These are phyloP conservation scores for Puccinia triticina DNA, from an alignment of 1,284 basidiomycete genomes.

Conservation along the genomic window DNA sequence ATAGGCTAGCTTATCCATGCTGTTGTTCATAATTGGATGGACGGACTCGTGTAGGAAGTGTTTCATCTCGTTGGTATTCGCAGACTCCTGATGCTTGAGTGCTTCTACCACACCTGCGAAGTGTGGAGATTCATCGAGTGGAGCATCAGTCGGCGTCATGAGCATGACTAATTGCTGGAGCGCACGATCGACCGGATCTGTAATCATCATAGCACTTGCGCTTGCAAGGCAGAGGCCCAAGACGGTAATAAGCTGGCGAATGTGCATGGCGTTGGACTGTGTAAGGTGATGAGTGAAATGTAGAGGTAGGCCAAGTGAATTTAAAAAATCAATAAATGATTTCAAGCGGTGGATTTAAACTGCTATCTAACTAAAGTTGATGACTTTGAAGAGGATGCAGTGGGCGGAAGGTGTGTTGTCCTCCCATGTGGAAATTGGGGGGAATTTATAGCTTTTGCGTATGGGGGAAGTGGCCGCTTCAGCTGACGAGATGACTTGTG, in stretches of 20 bases:
- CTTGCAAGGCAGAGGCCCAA: background rate
- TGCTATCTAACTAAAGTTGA: background rate
- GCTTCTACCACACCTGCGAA: background rate
- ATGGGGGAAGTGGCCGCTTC: background rate
- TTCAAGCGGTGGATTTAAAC: background rate
- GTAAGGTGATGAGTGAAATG: background rate
- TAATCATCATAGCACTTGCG: background rate
- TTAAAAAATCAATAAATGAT: background rate
- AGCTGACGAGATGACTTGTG: background rate
- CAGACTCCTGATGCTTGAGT: background rate
- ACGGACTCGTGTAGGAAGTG: background rate
- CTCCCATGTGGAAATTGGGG: too few species aligned
- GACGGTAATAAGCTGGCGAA: constrained; percentile 14
- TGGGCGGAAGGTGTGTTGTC: background rate
- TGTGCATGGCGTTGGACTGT: background rate
- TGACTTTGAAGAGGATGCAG: too few species aligned
- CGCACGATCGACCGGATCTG: background rate
- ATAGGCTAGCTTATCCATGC: background rate
- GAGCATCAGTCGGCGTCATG: background rate
- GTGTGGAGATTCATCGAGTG: background rate
- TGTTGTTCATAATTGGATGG: background rate
- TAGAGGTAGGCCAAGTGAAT: background rate
- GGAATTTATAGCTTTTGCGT: background rate
- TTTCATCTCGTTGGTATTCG: background rate
- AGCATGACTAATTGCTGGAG: background rate